Conservation (phyloP, 73 alveolate species). For the Paramecium octaurelia region DNA sequence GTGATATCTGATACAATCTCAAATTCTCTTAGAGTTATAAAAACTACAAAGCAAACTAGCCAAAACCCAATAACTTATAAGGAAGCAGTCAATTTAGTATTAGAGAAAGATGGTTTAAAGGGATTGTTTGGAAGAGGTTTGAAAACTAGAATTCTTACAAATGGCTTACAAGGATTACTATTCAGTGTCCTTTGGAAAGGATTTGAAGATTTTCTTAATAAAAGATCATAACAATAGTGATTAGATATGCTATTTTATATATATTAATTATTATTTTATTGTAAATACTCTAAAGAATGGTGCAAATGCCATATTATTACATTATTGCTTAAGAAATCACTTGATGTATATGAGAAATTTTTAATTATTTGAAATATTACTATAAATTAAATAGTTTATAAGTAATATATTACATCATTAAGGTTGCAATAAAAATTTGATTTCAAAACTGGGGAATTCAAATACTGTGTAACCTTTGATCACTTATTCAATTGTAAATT, state of each 20-base stretch:
- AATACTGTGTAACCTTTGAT: constrained; percentile 44
- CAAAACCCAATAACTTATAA: constrained; percentile 57
- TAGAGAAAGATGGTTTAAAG: constrained; percentile 69
- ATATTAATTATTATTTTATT: background rate
- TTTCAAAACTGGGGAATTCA: constrained; percentile 29
- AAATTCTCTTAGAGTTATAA: constrained; percentile 76
- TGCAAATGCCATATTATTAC: background rate
- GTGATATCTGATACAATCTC: constrained; percentile 67
- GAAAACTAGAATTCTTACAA: constrained; percentile 77
- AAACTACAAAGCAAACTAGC: constrained; percentile 74
- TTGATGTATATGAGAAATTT: too few species aligned
- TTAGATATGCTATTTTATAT: background rate
- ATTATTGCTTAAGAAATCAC: background rate
- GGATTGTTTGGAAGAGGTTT: constrained; percentile 76
- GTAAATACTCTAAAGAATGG: background rate
- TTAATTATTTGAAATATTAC: background rate
- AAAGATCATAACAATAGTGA: background rate
- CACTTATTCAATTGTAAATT: background rate
- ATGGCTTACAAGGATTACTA: constrained; percentile 79
- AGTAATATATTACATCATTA: background rate
- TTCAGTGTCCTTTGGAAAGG: constrained; percentile 67
- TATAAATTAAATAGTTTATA: background rate
- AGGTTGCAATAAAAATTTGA: background rate
- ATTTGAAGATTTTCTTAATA: constrained; percentile 18
- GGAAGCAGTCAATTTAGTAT: constrained; percentile 62